A percentile compares a stretch with the other conserved stretches of the same genome.
phyloP scores from a whole-genome alignment of 331 rosid genomes.

The Acacia concinna region DNA sequence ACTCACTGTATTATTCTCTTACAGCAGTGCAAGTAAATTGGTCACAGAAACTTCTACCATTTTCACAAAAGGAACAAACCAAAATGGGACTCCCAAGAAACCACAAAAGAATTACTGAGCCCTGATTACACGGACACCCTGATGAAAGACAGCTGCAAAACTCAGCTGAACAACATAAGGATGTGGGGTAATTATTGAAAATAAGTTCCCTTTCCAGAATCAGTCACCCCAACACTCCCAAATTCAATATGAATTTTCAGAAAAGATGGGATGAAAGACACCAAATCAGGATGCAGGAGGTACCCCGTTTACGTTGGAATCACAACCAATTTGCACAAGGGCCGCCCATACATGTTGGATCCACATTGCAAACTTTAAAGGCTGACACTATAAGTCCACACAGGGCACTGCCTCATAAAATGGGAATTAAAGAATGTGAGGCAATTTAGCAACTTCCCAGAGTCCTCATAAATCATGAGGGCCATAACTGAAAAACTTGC shows the following conservation, averaged over 20 bases:
- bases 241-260: neutral
- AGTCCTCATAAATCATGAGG: neutral
- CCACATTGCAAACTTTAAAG: neutral
- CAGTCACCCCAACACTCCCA: neutral
- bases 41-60: neutral
- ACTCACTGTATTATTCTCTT: neutral
- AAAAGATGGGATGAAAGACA: neutral
- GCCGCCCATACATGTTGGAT: neutral
- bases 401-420: neutral
- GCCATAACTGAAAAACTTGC: slow-evolving; percentile 28
- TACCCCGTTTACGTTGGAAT: neutral
- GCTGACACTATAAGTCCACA: neutral
- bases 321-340: neutral
- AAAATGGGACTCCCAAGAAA: neutral
- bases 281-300: neutral
- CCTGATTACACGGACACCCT: neutral
- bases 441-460: slow-evolving; percentile 6
- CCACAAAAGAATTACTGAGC: neutral
- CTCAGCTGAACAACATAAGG: neutral
- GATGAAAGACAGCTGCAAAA: neutral
- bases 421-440: slow-evolving; percentile 12
- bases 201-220: neutral
- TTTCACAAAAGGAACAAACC: neutral
- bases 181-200: neutral
- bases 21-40: neutral